Conservation (phyloP, 495 filamentous ascomycete genomes). For the Penicillium subrubescens region DNA sequence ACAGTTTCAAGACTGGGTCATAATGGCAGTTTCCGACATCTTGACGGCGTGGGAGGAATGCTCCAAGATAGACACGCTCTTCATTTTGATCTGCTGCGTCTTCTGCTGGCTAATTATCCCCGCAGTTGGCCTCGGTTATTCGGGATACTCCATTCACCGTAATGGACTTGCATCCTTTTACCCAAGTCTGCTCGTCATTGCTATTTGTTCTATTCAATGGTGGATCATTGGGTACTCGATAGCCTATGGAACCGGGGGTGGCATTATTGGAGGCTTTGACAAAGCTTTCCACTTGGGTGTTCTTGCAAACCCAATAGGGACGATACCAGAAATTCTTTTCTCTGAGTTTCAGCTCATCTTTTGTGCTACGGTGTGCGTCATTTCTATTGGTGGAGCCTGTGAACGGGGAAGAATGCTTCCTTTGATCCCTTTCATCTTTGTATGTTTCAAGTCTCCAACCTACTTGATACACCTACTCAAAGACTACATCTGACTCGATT, state of each 20-base stretch:
- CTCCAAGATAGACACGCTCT: conserved; percentile 39
- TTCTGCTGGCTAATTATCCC: conserved; percentile 38
- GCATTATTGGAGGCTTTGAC: conserved; percentile 41
- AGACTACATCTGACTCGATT: neutral
- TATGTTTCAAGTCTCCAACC: conserved; percentile 17
- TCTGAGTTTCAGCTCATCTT: conserved; percentile 57
- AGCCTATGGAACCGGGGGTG: conserved; percentile 40
- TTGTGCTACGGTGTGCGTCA: conserved; percentile 49
- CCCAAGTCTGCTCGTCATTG: conserved; percentile 45
- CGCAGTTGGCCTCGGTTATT: conserved; percentile 47
- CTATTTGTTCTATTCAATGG: conserved; percentile 49
- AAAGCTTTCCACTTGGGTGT: conserved; percentile 42
- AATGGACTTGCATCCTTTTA: conserved; percentile 52
- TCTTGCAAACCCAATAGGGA: conserved; percentile 42
- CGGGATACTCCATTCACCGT: conserved; percentile 47
- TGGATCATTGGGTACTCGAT: conserved; percentile 47
- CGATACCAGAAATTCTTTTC: conserved; percentile 54
- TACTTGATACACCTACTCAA: neutral
- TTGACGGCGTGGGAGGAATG: conserved; percentile 25
- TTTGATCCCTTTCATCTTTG: conserved; percentile 53
- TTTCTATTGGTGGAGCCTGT: conserved; percentile 48
- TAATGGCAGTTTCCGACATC: neutral
- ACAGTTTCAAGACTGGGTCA: neutral
- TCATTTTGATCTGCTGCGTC: conserved; percentile 47
- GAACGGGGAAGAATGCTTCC: conserved; percentile 54